Evolutionary conservation across 441 rosid genomes (phyloP), one percentile per base, ranked within the genome.

Genomic region (Erodium chrysanthum): DNA sequence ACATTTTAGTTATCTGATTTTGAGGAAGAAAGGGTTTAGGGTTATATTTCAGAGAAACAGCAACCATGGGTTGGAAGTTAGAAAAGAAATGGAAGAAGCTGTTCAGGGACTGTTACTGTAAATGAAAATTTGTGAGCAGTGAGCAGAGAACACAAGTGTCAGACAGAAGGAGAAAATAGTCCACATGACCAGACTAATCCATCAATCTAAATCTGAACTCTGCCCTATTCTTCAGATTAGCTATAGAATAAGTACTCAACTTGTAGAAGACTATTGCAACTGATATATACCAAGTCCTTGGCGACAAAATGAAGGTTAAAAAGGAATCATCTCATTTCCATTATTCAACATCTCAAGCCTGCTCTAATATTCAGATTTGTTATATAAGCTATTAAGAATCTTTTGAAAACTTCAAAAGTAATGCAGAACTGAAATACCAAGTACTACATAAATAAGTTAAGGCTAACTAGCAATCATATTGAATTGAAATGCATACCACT

Each of bases 401-500:
- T 11, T 9, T 46, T 11, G 54, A 4, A 44, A 46, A 46, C 18
- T 46, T 7, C 18, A n/a, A 46, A 46, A 14, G n/a, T 46, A 46
- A 14, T 14, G 18, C 54, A 2, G 54, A 46, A 40, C 46, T 40
- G 10, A 35, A 44, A 11, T 44, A 11, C 50, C 4, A 11, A 44
- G 18, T 46, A 46, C 18, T n/a, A 46, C 7, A 20, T 4, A 46
- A 46, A 46, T 0, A 46, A 14, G 11, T 22, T 58, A 58, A 22
- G 15, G 31, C 31, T 58, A 22, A 9, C 31, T 21, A 22, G 3
- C 63, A 58, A 11, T 58, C 18, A n/a, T n/a, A n/a, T 6, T 23
- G 18, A 58, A 58, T 58, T 58, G n/a, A 58, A 58, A 58, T 22
- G 11, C 63, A 58, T 58, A 58, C 63, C 63, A 4, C 31, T 58